phyloP scores from a whole-genome alignment of 2,329 filamentous ascomycete genomes.

The Hymenoscyphus albidus region DNA sequence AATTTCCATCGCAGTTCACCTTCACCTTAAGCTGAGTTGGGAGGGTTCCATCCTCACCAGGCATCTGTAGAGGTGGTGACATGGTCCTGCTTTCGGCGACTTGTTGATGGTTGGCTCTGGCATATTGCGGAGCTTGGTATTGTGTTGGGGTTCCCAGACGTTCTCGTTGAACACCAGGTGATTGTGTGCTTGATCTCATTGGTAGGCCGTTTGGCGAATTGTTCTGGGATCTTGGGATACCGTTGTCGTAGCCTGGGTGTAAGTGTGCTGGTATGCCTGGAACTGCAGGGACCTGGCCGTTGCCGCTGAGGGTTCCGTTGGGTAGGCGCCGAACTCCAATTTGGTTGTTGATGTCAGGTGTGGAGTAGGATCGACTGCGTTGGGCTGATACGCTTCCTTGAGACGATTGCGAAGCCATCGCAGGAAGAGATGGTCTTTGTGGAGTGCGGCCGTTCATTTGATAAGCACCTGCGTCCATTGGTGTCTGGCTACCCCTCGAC shows the following conservation, averaged over 20 bases:
- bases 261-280: slow-evolving; percentile 73
- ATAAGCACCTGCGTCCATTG: slow-evolving; percentile 51
- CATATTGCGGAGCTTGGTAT: slow-evolving; percentile 33
- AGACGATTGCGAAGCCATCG: slow-evolving; percentile 56
- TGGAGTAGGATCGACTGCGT: slow-evolving; percentile 86
- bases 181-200: slow-evolving; percentile 65
- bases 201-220: slow-evolving; percentile 72
- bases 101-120: slow-evolving; percentile 30
- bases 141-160: slow-evolving; percentile 45
- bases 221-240: slow-evolving; percentile 73
- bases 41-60: slow-evolving; percentile 46
- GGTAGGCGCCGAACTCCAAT: slow-evolving; percentile 52
- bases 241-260: slow-evolving; percentile 54
- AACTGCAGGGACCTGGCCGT: slow-evolving; percentile 58
- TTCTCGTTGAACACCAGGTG: slow-evolving; percentile 63
- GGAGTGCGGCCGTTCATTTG: slow-evolving; percentile 60
- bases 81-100: slow-evolving; percentile 38
- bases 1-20: slow-evolving; percentile 87
- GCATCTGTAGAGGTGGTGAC: slow-evolving; percentile 42
- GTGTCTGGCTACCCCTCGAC: slow-evolving; percentile 70
- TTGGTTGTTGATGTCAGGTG: slow-evolving; percentile 82
- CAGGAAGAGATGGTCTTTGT: slow-evolving; percentile 76
- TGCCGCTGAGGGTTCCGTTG: slow-evolving; percentile 45
- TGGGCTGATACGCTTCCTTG: slow-evolving; percentile 52
- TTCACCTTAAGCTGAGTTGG: slow-evolving; percentile 89